A percentile compares a stretch with the other conserved stretches of the same genome.
Evolutionary conservation across 345 rosid genomes (phyloP).

Genomic region (Garcia nutans): DNA sequence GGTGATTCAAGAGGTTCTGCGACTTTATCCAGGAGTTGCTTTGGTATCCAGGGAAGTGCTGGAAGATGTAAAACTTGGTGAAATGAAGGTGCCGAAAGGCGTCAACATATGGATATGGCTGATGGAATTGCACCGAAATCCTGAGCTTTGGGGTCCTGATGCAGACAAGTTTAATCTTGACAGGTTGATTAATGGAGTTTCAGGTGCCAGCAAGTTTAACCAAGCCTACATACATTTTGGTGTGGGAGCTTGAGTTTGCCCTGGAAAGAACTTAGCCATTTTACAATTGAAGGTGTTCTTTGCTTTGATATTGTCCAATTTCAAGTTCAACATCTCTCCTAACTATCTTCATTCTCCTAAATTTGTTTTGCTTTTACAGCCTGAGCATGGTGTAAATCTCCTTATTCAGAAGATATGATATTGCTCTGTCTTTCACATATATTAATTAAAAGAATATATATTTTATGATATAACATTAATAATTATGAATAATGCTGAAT

Average conservation of each 20-base stretch:
- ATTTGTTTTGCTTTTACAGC: constrained; percentile 2
- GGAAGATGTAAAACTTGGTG: constrained; percentile 16
- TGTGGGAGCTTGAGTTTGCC: background rate
- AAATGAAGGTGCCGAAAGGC: constrained; percentile 11
- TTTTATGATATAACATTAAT: too few species aligned
- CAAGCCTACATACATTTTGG: background rate
- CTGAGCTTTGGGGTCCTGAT: constrained; percentile 14
- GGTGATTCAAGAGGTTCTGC: background rate
- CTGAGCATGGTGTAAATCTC: constrained; percentile 17
- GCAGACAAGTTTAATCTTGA: constrained; percentile 1
- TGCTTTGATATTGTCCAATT: constrained; percentile 11
- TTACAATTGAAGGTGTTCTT: background rate
- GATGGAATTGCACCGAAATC: constrained; percentile 14
- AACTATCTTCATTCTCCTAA: constrained; percentile 19
- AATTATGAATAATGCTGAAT: too few species aligned
- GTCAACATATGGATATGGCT: constrained; percentile 5
- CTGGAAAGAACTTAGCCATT: background rate
- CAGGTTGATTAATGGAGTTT: background rate
- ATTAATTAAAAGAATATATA: too few species aligned
- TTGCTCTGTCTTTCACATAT: too few species aligned
- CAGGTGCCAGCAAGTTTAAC: background rate
- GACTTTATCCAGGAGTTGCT: background rate
- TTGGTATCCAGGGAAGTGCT: background rate
- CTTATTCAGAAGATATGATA: background rate
- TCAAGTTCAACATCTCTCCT: constrained; percentile 12